Evolutionary conservation across 192 early-diverging fungal species (phyloP), one percentile per base, ranked within the genome.

Genomic region (Gamsiella multidivaricata): DNA sequence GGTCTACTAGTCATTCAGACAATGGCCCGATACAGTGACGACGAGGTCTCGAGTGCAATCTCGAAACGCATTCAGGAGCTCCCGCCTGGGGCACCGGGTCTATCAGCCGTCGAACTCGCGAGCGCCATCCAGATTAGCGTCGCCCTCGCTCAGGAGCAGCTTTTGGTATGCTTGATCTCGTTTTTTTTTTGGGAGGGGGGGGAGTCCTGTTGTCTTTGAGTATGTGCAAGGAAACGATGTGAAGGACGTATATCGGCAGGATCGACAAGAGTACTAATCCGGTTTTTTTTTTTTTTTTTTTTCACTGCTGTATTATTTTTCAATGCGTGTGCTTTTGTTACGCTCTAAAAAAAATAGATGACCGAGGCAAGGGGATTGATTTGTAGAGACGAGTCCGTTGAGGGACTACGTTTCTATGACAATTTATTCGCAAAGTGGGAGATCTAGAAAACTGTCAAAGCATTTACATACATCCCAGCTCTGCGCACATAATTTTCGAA

Each of bases 361-460:
- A 88, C 93, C 15, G 96, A 97, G 82, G 85, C 80, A 12, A 83
- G 85, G 33, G 95, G 94, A 0, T 74, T 87, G 28, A 74, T 97
- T n/a, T 97, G 95, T 72, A 83, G 94, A 52, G 96, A 98, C 67
- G 94, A 97, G 62, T 91, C 87, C 6, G 86, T 94, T 0, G 91
- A 93, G 62, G 96, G 95, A 7, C 64, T 97, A 33, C 81, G 87
- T 33, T 98, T 94, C 75, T 96, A 91, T 69, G 88, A 88, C 25
- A 98, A 98, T 78, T 26, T 89, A 25, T 66, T 83, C 26, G 56
- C 59, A 12, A 70, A 73, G 5, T 76, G 65, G 64, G 72, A 76
- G 45, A 60, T 76, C 37, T 76, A 66, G 37, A 57, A n/a, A n/a
- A n/a, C n/a, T n/a, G n/a, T n/a, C n/a, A n/a, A n/a, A n/a, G n/a